Evolutionary conservation across 208 protist species (phyloP).

Genomic region (Porcisia hertigi): DNA sequence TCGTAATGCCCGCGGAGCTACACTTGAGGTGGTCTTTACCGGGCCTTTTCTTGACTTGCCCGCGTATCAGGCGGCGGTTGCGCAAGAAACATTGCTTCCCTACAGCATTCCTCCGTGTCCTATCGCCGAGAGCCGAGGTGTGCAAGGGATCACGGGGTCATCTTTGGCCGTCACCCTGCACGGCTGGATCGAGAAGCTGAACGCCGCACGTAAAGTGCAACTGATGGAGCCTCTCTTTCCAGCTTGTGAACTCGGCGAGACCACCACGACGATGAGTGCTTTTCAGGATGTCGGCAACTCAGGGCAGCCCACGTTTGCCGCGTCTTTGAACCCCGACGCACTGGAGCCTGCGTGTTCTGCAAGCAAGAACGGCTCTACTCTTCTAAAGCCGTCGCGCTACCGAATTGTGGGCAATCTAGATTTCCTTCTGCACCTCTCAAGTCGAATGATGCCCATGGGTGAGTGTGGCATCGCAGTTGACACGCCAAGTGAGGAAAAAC

Average conservation of each 20-base stretch:
- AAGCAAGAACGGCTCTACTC: neutral
- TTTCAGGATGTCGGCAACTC: neutral
- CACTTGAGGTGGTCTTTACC: slow-evolving; percentile 46
- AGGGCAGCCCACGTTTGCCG: neutral
- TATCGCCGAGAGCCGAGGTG: neutral
- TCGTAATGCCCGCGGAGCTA: slow-evolving; percentile 38
- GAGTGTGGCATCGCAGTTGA: slow-evolving; percentile 8
- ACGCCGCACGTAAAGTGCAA: slow-evolving; percentile 24
- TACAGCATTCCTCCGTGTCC: neutral
- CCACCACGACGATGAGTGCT: neutral
- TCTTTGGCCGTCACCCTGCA: slow-evolving; percentile 21
- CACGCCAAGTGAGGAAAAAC: slow-evolving; percentile 2
- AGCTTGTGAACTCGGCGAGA: neutral
- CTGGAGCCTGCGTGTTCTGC: neutral
- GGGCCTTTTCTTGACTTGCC: slow-evolving; percentile 17
- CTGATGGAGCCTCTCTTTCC: slow-evolving; percentile 19
- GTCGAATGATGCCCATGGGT: neutral
- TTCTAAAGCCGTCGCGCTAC: slow-evolving; percentile 2
- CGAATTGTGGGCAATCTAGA: slow-evolving; percentile 25
- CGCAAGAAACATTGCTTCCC: neutral
- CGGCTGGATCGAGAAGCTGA: slow-evolving; percentile 46
- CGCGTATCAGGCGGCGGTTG: slow-evolving; percentile 10
- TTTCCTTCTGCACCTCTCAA: slow-evolving; percentile 27
- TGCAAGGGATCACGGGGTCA: neutral
- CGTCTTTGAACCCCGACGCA: neutral